These are phyloP conservation scores for Beta corolliflora DNA, from an alignment of 179 eudicot species.

Conservation along the genomic window DNA sequence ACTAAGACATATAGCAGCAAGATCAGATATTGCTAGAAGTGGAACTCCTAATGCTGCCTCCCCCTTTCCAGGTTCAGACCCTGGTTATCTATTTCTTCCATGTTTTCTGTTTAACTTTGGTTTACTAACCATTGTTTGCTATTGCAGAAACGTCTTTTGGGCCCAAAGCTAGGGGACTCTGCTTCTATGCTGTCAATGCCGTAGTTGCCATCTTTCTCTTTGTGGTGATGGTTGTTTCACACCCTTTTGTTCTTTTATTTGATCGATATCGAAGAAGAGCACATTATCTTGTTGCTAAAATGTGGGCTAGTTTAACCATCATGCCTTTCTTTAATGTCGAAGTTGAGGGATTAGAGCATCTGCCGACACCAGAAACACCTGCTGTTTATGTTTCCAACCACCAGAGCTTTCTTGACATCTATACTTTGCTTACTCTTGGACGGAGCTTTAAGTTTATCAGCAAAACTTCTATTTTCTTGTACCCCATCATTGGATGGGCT, in stretches of 20 bases:
- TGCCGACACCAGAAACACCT: slow-evolving; percentile 67
- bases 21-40: slow-evolving; percentile 62
- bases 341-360: slow-evolving; percentile 75
- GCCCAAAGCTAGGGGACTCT: slow-evolving; percentile 67
- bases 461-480: slow-evolving; percentile 79
- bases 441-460: slow-evolving; percentile 88
- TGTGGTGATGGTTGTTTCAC: slow-evolving; percentile 73
- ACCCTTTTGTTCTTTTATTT: slow-evolving; percentile 79
- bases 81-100: slow-evolving; percentile 3
- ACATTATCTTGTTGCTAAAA: slow-evolving; percentile 71
- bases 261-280: slow-evolving; percentile 74
- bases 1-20: slow-evolving; percentile 39
- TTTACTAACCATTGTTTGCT: slow-evolving; percentile 16
- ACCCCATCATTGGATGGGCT: slow-evolving; percentile 93
- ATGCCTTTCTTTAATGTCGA: slow-evolving; percentile 65
- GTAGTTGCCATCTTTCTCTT: slow-evolving; percentile 58
- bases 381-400: slow-evolving; percentile 95
- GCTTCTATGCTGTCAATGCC: slow-evolving; percentile 70
- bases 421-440: slow-evolving; percentile 83
- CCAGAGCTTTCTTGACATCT: slow-evolving; percentile 94
- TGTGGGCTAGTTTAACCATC: slow-evolving; percentile 71
- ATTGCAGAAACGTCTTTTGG: slow-evolving; percentile 52
- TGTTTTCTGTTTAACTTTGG: background rate
- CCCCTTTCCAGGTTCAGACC: slow-evolving; percentile 53
- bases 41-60: slow-evolving; percentile 60